A percentile compares a stretch with the other conserved stretches of the same genome.
Evolutionary conservation across 225 moss, liverwort and hornwort genomes (phyloP).

Genomic region (Bryoerythrophyllum caledonicum): DNA sequence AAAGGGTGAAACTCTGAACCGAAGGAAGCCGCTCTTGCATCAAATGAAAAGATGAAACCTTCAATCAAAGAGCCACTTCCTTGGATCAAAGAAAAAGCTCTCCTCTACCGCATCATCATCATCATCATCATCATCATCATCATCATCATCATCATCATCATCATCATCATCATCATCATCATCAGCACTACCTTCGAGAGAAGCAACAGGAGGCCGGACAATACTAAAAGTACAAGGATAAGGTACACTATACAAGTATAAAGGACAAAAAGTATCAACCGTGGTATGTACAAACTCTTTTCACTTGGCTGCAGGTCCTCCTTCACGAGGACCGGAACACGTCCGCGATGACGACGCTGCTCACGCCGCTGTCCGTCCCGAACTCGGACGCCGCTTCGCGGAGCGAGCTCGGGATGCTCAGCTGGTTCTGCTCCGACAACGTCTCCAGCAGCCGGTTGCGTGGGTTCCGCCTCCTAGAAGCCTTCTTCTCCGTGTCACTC

Average conservation of each 20-base stretch:
- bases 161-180: slow-evolving; percentile 9
- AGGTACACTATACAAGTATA: slow-evolving; percentile 1
- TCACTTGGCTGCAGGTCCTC: not conserved
- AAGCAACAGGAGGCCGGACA: slow-evolving; percentile 18
- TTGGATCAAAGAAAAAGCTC: not conserved
- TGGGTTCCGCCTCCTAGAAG: slow-evolving; percentile 1
- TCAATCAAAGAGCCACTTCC: too few relatives aligned
- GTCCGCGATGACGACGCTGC: slow-evolving; percentile 25
- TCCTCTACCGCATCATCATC: not conserved
- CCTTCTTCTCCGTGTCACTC: not conserved
- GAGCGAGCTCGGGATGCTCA: slow-evolving; percentile 3
- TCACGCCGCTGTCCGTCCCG: slow-evolving; percentile 7
- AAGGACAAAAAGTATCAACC: not conserved
- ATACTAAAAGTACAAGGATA: slow-evolving; percentile 27
- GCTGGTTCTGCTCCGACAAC: slow-evolving; percentile 16
- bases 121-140: slow-evolving; percentile 8
- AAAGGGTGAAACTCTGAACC: too few relatives aligned
- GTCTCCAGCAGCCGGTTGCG: slow-evolving; percentile 9
- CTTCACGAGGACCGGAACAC: slow-evolving; percentile 1
- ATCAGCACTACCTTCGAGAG: slow-evolving; percentile 21
- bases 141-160: slow-evolving; percentile 7
- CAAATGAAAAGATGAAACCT: too few relatives aligned
- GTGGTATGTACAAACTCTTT: slow-evolving; percentile 26
- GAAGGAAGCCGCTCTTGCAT: too few relatives aligned
- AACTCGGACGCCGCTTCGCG: not conserved